These are phyloP conservation scores for Annona cherimola DNA, from an alignment of 164 flowering plant species.

Conservation along the genomic window DNA sequence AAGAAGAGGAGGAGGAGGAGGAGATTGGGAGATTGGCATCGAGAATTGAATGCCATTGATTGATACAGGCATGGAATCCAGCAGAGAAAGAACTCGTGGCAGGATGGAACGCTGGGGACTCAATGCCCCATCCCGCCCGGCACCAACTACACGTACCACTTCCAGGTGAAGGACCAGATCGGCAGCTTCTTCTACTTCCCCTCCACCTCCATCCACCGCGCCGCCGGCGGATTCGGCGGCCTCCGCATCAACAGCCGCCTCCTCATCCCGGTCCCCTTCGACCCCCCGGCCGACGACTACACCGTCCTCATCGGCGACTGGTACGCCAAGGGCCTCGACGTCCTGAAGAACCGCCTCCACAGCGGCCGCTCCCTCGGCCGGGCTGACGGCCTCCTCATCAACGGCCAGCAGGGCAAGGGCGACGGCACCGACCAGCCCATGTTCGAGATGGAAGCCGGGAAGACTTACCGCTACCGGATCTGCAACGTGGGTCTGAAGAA, in stretches of 20 bases:
- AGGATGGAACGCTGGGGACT: conserved; percentile 76
- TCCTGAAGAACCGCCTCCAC: not conserved
- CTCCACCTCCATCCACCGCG: conserved; percentile 51
- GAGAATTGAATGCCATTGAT: not conserved
- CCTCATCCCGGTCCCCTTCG: conserved; percentile 55
- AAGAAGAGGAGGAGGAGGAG: too few species aligned
- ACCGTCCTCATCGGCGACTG: conserved; percentile 77
- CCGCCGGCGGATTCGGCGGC: conserved; percentile 67
- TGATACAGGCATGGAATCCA: conserved; percentile 68
- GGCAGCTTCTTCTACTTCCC: conserved; percentile 72
- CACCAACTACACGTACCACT: conserved; percentile 57
- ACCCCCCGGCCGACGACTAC: conserved; percentile 52
- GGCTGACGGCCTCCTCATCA: not conserved
- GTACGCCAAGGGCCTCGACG: conserved; percentile 32
- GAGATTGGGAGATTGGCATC: too few species aligned
- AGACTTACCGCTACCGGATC: conserved; percentile 22
- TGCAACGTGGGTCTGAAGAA: conserved; percentile 45
- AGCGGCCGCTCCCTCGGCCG: not conserved
- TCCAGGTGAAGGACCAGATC: conserved; percentile 67
- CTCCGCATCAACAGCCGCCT: conserved; percentile 58
- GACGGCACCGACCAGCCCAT: not conserved
- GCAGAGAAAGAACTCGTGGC: conserved; percentile 69
- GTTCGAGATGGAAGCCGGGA: not conserved
- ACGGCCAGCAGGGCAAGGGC: not conserved
- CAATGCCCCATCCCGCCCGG: conserved; percentile 73